These are phyloP conservation scores for Astrothelium macrocarpum DNA, from an alignment of 495 filamentous ascomycete species.

Conservation along the genomic window DNA sequence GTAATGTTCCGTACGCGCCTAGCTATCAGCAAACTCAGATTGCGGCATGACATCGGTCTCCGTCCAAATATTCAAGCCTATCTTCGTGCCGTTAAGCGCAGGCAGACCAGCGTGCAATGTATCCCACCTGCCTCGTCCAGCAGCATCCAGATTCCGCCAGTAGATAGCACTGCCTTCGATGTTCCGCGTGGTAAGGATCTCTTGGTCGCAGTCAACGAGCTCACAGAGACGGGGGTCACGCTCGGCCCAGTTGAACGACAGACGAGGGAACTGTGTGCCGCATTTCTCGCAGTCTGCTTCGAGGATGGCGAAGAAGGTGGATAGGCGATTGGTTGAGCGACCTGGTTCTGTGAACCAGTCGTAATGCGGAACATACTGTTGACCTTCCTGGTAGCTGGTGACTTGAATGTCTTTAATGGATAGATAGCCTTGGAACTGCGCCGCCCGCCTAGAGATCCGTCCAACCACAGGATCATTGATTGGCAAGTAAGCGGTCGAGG, in stretches of 20 bases:
- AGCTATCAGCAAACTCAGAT: not conserved
- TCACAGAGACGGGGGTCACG: not conserved
- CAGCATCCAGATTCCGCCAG: not conserved
- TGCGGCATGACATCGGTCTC: not conserved
- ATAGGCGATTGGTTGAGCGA: not conserved
- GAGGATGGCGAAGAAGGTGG: not conserved
- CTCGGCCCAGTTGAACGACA: not conserved
- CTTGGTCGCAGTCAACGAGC: not conserved
- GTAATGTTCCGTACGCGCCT: not conserved
- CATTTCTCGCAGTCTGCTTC: not conserved
- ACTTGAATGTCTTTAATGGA: not conserved
- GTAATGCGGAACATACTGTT: not conserved
- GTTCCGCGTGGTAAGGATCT: not conserved
- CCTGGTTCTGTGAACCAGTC: not conserved
- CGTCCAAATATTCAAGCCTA: not conserved
- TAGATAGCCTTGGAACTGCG: not conserved
- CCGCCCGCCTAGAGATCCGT: not conserved
- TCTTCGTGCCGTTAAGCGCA: not conserved
- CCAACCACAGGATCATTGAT: not conserved
- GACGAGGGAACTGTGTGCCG: not conserved
- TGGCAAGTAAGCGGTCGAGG: not conserved
- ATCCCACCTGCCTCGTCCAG: not conserved
- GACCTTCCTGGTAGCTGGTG: not conserved
- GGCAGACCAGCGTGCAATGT: not conserved
- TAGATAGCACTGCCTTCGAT: not conserved